These are phyloP conservation scores for Monosporascus ibericus DNA, from an alignment of 2,329 filamentous ascomycete genomes.

Conservation along the genomic window DNA sequence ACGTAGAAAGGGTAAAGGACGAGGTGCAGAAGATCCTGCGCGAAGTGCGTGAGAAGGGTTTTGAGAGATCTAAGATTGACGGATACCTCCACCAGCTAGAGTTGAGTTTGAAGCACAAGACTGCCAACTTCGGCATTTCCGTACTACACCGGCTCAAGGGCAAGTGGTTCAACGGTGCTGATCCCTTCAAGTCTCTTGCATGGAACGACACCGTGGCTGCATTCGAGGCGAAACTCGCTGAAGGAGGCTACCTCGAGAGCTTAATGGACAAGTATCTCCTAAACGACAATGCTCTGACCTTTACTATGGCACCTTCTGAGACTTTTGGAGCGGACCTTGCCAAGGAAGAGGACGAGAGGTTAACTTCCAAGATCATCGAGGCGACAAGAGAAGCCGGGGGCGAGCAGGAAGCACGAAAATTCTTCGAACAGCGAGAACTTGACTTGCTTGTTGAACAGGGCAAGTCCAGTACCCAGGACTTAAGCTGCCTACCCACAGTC, in stretches of 20 bases:
- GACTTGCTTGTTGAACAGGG: conserved; percentile 77
- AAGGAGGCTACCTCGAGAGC: conserved; percentile 75
- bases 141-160: conserved; percentile 84
- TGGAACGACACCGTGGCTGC: conserved; percentile 85
- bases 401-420: conserved; percentile 62
- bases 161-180: conserved; percentile 91
- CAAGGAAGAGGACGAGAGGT: conserved; percentile 67
- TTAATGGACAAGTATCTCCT: conserved; percentile 86
- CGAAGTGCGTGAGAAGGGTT: conserved; percentile 67
- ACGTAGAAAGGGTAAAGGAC: conserved; percentile 70
- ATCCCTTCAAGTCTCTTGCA: conserved; percentile 83
- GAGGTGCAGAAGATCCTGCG: conserved; percentile 67
- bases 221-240: conserved; percentile 71
- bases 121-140: conserved; percentile 86
- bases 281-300: conserved; percentile 79
- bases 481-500: conserved; percentile 83
- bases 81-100: conserved; percentile 92
- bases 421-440: conserved; percentile 72
- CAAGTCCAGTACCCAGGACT: conserved; percentile 74
- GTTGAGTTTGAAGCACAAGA: conserved; percentile 92
- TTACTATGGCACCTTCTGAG: conserved; percentile 86
- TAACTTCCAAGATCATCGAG: conserved; percentile 68
- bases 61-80: conserved; percentile 85
- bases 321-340: conserved; percentile 69
- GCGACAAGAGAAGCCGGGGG: conserved; percentile 63